These are phyloP conservation scores for Flaveria linearis DNA, from an alignment of 129 eudicot genomes.

Conservation along the genomic window DNA sequence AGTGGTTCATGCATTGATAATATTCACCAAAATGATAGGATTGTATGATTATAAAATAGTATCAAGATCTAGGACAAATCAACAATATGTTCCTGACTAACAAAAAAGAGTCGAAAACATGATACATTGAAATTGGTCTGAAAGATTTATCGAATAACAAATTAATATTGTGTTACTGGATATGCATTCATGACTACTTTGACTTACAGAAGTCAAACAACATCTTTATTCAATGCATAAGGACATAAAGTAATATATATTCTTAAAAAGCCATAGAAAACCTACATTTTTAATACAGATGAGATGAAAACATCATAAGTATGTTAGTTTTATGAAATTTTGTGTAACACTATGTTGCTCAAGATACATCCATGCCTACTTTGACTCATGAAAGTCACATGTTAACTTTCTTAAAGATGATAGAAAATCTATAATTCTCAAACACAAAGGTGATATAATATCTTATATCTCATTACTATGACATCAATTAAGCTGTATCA, in stretches of 20 bases:
- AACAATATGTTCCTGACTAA: constrained; percentile 18
- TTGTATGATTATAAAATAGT: not conserved
- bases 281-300: too few relatives aligned
- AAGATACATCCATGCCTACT: constrained; percentile 13
- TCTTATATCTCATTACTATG: not conserved
- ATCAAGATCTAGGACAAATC: constrained; percentile 1
- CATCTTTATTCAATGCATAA: too few relatives aligned
- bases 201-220: constrained; percentile 5
- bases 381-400: constrained; percentile 16
- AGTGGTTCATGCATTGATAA: not conserved
- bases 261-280: too few relatives aligned
- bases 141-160: not conserved
- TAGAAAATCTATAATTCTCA: not conserved
- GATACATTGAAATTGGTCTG: not conserved
- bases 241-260: too few relatives aligned
- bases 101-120: not conserved
- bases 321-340: too few relatives aligned
- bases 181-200: constrained; percentile 16
- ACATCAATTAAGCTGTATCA: not conserved
- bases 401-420: constrained; percentile 12
- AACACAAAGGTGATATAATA: not conserved
- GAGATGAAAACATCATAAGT: too few relatives aligned
- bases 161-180: too few relatives aligned
- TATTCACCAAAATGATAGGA: constrained; percentile 1
- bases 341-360: not conserved